phyloP scores from a whole-genome alignment of 306 rosid genomes.

The Cicer cuneatum region DNA sequence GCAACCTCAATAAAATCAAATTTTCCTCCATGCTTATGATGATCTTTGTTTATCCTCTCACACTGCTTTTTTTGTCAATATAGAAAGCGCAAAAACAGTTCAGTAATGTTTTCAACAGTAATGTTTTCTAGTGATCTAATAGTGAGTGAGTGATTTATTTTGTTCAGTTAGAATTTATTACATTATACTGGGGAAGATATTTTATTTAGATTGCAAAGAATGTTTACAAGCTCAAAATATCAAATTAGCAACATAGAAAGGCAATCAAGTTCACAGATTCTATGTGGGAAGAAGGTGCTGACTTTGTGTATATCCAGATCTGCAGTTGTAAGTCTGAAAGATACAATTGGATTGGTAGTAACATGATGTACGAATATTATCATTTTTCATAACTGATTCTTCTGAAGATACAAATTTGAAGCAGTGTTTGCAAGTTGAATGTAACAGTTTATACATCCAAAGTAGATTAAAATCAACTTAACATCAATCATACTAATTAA shows the following conservation, averaged over 20 bases:
- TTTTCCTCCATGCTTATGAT: slow-evolving; percentile 47
- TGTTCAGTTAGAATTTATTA: slow-evolving; percentile 29
- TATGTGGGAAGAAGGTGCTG: slow-evolving; percentile 14
- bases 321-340: slow-evolving; percentile 4
- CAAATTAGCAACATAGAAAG: background rate
- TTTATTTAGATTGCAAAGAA: slow-evolving; percentile 1
- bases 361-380: background rate
- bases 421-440: background rate
- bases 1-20: slow-evolving; percentile 46
- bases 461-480: slow-evolving; percentile 15
- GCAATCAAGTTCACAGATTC: background rate
- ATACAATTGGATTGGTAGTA: background rate
- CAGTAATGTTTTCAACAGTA: slow-evolving; percentile 1
- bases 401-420: background rate
- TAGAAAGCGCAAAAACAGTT: slow-evolving; percentile 21
- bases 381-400: slow-evolving; percentile 11
- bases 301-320: background rate
- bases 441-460: background rate
- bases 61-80: slow-evolving; percentile 37
- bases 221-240: slow-evolving; percentile 19
- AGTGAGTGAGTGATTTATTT: background rate
- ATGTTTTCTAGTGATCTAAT: slow-evolving; percentile 21
- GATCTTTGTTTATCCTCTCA: slow-evolving; percentile 46
- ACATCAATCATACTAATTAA: slow-evolving; percentile 26
- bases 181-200: slow-evolving; percentile 11